Conservation (phyloP, 2,329 filamentous ascomycete species). For the Periconia sp. region DNA sequence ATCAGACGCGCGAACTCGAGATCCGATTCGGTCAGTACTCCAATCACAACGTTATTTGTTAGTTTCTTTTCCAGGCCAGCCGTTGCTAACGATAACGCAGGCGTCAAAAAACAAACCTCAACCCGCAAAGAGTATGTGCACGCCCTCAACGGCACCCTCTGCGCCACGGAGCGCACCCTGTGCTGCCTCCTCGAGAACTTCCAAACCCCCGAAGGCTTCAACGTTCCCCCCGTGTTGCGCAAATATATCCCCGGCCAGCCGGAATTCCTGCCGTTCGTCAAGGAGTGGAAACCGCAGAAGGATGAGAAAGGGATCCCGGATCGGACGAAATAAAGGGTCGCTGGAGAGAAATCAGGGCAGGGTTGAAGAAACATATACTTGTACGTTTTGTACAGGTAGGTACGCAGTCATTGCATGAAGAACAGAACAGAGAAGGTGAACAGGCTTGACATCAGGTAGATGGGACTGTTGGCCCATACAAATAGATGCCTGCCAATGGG, state of each 20-base stretch:
- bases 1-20: conserved; percentile 91
- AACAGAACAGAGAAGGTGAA: no score
- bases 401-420: no score
- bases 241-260: conserved; percentile 83
- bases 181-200: conserved; percentile 98
- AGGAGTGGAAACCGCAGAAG: conserved; percentile 58
- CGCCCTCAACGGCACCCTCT: conserved; percentile 81
- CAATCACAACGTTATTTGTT: background rate
- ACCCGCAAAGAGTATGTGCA: conserved; percentile 92
- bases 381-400: no score
- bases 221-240: conserved; percentile 38
- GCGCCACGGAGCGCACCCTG: conserved; percentile 86
- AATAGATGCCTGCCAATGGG: no score
- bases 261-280: conserved; percentile 85
- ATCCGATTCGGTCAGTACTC: conserved; percentile 68
- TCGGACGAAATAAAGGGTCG: conserved; percentile 6
- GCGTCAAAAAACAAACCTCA: conserved; percentile 73
- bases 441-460: no score
- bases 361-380: background rate
- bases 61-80: background rate
- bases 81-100: conserved; percentile 34
- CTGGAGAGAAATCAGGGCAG: background rate
- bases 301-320: conserved; percentile 28
- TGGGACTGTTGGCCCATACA: no score
- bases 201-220: conserved; percentile 75